Percentiles rank a stretch among this genome's conserved stretches.
Conservation (phyloP, 306 rosid genomes). For the Cucumis melo region DNA sequence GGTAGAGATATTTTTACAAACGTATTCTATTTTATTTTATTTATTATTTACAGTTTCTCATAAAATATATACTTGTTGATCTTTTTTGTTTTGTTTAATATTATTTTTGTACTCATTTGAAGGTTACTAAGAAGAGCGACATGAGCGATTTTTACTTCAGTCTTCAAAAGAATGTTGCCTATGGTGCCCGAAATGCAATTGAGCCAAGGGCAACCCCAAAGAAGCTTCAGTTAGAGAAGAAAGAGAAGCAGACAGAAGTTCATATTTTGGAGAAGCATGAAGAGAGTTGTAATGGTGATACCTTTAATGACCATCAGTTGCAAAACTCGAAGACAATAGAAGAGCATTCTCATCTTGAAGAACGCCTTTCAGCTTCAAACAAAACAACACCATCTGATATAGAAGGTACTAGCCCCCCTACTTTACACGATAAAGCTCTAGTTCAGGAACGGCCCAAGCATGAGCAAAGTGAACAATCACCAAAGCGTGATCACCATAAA, state of each 20-base stretch:
- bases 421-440: constrained; percentile 14
- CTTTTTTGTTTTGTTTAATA: too few relatives aligned
- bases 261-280: constrained; percentile 10
- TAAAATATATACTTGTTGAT: too few relatives aligned
- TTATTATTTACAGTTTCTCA: too few relatives aligned
- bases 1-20: too few relatives aligned
- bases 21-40: too few relatives aligned
- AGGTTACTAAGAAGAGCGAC: constrained; percentile 91
- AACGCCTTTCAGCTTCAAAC: constrained; percentile 17
- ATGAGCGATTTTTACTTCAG: constrained; percentile 66
- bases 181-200: constrained; percentile 38
- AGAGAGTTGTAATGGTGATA: constrained; percentile 9
- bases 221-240: constrained; percentile 21
- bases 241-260: constrained; percentile 15
- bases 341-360: constrained; percentile 18
- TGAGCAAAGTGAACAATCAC: constrained; percentile 23
- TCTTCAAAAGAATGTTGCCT: constrained; percentile 71
- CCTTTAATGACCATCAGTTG: constrained; percentile 7
- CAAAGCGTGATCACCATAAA: constrained; percentile 50
- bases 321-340: constrained; percentile 9
- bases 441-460: constrained; percentile 27
- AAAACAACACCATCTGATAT: constrained; percentile 16
- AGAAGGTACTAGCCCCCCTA: background rate
- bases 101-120: background rate
- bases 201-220: constrained; percentile 23